Evolutionary conservation across 2,329 filamentous ascomycete genomes (phyloP).

Genomic region (Botrytis elliptica): DNA sequence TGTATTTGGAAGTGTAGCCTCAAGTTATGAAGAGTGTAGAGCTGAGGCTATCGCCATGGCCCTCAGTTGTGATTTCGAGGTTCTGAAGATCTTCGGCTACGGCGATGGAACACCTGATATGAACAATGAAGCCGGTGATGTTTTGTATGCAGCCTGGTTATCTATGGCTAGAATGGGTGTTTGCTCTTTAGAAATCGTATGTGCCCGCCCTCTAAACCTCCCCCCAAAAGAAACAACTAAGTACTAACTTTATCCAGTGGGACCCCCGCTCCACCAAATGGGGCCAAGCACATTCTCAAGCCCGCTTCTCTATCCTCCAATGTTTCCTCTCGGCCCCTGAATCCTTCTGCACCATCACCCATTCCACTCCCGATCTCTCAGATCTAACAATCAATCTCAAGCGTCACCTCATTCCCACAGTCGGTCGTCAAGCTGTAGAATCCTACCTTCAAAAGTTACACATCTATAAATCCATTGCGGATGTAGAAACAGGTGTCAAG

Average conservation of each 20-base stretch:
- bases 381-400: constrained; percentile 82
- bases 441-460: constrained; percentile 88
- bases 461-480: constrained; percentile 87
- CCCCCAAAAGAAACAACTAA: neutral
- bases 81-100: constrained; percentile 88
- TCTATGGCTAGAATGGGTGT: constrained; percentile 94
- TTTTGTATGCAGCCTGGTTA: constrained; percentile 85
- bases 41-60: constrained; percentile 94
- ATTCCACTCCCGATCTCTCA: constrained; percentile 66
- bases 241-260: constrained; percentile 52
- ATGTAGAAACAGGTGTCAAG: constrained; percentile 71
- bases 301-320: constrained; percentile 81
- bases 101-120: constrained; percentile 75
- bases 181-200: constrained; percentile 71
- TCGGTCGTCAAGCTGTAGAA: constrained; percentile 78
- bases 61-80: constrained; percentile 81
- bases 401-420: constrained; percentile 79
- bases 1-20: constrained; percentile 84
- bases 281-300: constrained; percentile 91
- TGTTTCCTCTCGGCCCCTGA: constrained; percentile 84
- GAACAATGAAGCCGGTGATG: constrained; percentile 73
- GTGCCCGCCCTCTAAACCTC: neutral
- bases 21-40: constrained; percentile 90
- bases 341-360: constrained; percentile 80
- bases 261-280: constrained; percentile 87